These are phyloP conservation scores for Suillus plorans DNA, from an alignment of 768 basidiomycete genomes.

Conservation along the genomic window DNA sequence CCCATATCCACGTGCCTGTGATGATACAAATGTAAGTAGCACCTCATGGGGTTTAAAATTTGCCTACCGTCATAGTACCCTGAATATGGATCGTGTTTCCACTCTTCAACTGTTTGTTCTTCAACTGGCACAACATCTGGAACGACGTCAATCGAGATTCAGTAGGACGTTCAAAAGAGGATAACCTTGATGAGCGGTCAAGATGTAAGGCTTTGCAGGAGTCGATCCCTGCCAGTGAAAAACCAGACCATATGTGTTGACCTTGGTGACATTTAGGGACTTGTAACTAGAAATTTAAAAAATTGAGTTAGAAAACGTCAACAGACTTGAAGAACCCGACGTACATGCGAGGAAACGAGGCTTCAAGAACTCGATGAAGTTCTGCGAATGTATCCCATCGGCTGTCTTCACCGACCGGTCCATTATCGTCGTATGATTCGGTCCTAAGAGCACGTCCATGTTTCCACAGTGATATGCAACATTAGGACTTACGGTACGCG, in stretches of 20 bases:
- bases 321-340: constrained; percentile 8
- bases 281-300: constrained; percentile 36
- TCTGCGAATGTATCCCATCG: constrained; percentile 22
- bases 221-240: constrained; percentile 53
- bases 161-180: not conserved
- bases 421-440: constrained; percentile 46
- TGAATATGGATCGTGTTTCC: constrained; percentile 60
- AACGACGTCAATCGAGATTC: not conserved
- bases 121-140: constrained; percentile 67
- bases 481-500: constrained; percentile 33
- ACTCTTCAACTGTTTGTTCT: constrained; percentile 48
- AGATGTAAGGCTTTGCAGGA: constrained; percentile 52
- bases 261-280: constrained; percentile 47
- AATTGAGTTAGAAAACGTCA: not conserved
- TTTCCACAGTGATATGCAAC: not conserved
- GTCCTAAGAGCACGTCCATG: constrained; percentile 32
- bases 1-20: constrained; percentile 67
- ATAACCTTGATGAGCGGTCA: constrained; percentile 49
- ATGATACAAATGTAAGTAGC: not conserved
- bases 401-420: constrained; percentile 42
- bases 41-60: not conserved
- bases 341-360: constrained; percentile 62
- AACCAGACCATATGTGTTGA: constrained; percentile 59
- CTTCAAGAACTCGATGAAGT: constrained; percentile 15
- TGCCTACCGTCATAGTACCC: constrained; percentile 51